phyloP scores from a whole-genome alignment of 106 monocot species.

The Gastrodia elata region DNA sequence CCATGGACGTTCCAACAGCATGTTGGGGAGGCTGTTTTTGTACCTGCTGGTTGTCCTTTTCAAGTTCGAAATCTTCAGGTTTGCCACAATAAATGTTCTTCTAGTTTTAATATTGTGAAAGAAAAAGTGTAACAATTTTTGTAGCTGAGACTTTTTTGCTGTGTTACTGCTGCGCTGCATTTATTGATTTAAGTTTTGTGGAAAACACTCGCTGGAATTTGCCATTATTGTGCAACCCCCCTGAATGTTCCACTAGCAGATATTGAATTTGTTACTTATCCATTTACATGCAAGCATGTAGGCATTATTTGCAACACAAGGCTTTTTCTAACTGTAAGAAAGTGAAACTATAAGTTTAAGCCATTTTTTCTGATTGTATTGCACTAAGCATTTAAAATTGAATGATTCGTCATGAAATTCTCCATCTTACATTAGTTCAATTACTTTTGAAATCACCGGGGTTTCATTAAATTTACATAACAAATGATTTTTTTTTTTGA shows the following conservation, averaged over 20 bases:
- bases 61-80: slow-evolving; percentile 76
- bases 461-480: no score
- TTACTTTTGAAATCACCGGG: no score
- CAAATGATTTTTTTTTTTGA: no score
- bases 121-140: background rate
- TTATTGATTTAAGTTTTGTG: background rate
- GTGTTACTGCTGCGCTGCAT: background rate
- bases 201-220: background rate
- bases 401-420: no score
- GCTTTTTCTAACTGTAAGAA: background rate
- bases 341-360: background rate
- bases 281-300: background rate
- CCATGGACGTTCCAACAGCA: slow-evolving; percentile 72
- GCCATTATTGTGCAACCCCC: background rate
- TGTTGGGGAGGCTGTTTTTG: slow-evolving; percentile 73
- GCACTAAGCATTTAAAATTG: no score
- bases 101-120: background rate
- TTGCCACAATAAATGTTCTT: background rate
- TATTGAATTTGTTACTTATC: background rate
- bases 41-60: slow-evolving; percentile 86
- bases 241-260: background rate
- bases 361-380: background rate
- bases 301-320: background rate
- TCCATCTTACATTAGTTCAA: no score
- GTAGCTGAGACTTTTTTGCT: background rate